Base-by-base conservation (phyloP, 768 basidiomycete species). In the Calvatia gigantea region DNA sequence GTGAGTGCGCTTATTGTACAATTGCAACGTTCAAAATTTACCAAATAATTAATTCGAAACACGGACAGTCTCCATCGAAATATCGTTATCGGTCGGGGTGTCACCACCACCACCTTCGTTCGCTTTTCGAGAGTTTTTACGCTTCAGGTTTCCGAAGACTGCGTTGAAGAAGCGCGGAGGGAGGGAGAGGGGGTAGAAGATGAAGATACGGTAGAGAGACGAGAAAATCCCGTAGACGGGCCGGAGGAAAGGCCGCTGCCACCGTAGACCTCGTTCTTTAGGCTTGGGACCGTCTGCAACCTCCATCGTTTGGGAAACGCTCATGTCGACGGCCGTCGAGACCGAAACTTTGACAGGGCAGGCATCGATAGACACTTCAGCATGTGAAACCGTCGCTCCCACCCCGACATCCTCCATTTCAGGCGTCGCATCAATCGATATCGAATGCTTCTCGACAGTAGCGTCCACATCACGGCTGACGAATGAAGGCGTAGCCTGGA, bases 401-500 rank as follows among this genome's bases (percentile, higher is more conserved):
- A 85, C 70, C 25, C 73, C 76, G 19, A 73, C 70, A 25, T 80
- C 73, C 17, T 69, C 67, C 17, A 69, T 72, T 19, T 63, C 58
- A 25, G 79, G 75, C 6, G 77, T 78, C 17, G 84, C 85, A 46
- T 85, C 83, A 38, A 89, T 70, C 44, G 64, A 62, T 32, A 63
- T 60, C 6, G 74, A 73, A 6, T 54, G 53, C n/a, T 65, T 63
- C 25, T 62, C 61, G n/a, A 68, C 65, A 23, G 61, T 67, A 4
- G 74, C 73, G 46, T 77, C 69, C 6, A 76, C 68, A 35, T 56
- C 60, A 23, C 66, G 68, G 53, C 64, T 63, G 29, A 73, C 67
- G 17, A 74, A 59, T 29, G 59, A 53, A 5, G 76, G 75, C 4
- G 70, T 68, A 42, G 58, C 69, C 61, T 80, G 78, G 25, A 74